Evolutionary conservation across 2,329 filamentous ascomycete species (phyloP).

Genomic region (Botryotinia convoluta): DNA sequence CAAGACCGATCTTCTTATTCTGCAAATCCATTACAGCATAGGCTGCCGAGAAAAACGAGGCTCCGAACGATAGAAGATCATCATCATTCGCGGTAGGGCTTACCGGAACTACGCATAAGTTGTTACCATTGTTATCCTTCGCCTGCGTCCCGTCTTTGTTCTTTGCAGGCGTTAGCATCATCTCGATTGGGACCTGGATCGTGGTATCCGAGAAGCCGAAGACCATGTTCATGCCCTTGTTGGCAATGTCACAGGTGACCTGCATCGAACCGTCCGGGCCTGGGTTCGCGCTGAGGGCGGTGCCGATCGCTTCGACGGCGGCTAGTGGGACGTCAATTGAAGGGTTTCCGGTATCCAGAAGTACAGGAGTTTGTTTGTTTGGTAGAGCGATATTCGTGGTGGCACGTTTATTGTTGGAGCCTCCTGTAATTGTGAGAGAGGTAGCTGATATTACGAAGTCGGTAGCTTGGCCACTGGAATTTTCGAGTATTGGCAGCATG

Average conservation of each 20-base stretch:
- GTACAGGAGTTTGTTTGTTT: neutral
- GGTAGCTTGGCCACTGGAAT: neutral
- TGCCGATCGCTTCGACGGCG: neutral
- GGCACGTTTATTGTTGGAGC: neutral
- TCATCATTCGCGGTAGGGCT: neutral
- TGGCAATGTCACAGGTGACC: neutral
- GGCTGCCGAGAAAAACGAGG: neutral
- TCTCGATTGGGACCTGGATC: neutral
- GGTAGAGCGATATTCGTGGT: neutral
- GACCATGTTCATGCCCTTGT: neutral
- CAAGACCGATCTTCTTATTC: neutral
- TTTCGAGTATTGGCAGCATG: neutral
- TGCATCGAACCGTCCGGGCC: neutral
- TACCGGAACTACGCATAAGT: neutral
- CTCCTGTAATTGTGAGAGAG: neutral
- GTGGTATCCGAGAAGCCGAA: neutral
- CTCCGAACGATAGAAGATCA: neutral
- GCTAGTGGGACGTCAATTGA: neutral
- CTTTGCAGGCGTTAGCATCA: neutral
- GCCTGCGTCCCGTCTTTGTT: neutral
- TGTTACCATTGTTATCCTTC: neutral
- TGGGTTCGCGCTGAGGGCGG: neutral
- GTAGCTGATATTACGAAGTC: neutral
- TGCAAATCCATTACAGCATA: neutral
- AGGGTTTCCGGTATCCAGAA: neutral